A percentile compares a stretch with the other conserved stretches of the same genome.
Conservation (phyloP, 345 rosid species). For the Erysimum cheiranthoides region DNA sequence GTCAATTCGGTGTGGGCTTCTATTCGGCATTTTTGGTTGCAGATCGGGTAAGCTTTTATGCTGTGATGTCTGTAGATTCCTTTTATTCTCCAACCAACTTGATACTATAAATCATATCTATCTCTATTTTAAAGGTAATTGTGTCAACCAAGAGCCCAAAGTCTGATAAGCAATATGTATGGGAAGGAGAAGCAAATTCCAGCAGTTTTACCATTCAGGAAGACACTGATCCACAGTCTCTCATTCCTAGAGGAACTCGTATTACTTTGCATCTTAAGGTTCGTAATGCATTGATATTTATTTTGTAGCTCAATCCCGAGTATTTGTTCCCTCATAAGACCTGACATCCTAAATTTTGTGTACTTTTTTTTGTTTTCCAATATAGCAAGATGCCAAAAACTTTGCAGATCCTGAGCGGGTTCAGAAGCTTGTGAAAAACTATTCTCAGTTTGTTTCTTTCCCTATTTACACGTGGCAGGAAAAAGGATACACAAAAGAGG, state of each 20-base stretch:
- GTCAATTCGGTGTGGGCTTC: conserved; percentile 99
- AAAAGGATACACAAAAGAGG: conserved; percentile 96
- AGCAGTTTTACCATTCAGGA: conserved; percentile 82
- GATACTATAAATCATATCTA: not conserved
- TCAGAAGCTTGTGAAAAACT: conserved; percentile 93
- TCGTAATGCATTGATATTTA: conserved; percentile 7
- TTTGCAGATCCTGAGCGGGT: conserved; percentile 94
- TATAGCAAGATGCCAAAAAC: conserved; percentile 79
- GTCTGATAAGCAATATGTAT: conserved; percentile 89
- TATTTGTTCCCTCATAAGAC: not conserved
- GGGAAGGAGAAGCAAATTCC: conserved; percentile 96
- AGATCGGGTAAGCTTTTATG: conserved; percentile 59
- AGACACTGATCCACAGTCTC: conserved; percentile 82
- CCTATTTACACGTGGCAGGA: conserved; percentile 99
- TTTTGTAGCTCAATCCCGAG: conserved; percentile 27
- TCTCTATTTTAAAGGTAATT: conserved; percentile 54
- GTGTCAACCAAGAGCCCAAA: conserved; percentile 94
- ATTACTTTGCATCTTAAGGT: conserved; percentile 95
- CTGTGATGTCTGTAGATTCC: not conserved
- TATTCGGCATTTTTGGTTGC: conserved; percentile 95
- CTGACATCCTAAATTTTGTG: conserved; percentile 33
- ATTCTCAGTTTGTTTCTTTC: conserved; percentile 97
- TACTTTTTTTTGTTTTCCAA: not conserved
- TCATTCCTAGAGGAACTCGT: conserved; percentile 84
- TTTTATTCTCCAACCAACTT: conserved; percentile 4